Base-by-base conservation (phyloP, 768 basidiomycete species). In the Coprinopsis strossmayeri region DNA sequence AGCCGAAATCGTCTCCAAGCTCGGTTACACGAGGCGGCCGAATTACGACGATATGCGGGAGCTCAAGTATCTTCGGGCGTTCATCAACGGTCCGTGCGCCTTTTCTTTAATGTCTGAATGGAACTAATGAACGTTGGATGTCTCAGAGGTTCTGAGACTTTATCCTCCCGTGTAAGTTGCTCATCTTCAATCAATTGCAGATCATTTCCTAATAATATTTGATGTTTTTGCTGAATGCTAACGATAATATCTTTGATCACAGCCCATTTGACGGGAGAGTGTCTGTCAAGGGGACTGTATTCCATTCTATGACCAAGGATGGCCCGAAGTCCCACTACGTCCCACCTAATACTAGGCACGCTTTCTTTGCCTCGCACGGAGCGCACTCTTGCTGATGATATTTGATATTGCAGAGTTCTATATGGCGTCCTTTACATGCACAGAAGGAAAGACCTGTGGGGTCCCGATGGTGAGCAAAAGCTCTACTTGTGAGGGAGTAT, bases 361-460 rank as follows among this genome's bases (percentile, higher is more conserved):
- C 32, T n/a, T n/a, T n/a, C n/a, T n/a, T n/a, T n/a, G n/a, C n/a
- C n/a, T n/a, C n/a, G n/a, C n/a, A n/a, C n/a, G n/a, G n/a, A n/a
- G n/a, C n/a, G n/a, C n/a, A n/a, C n/a, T n/a, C n/a, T n/a, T n/a
- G n/a, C n/a, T n/a, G n/a, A n/a, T n/a, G n/a, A n/a, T 10, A 20
- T 7, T 10, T 18, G 9, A 38, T 9, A 38, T 9, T 28, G 18
- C 30, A 76, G 77, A 35, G 54, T 64, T 21, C 50, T 61, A 0
- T 84, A 79, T 55, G 71, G 74, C 5, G 69, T 80, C 3, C 66
- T 72, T 50, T 61, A 76, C 26, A 81, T 83, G 79, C 84, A 86
- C 30, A 70, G 82, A 4, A 69, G 81, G 26, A 70, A 62, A 43
- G 79, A 82, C 53, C 69, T 81, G 2, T 85, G 83, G 83, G 83